These are phyloP conservation scores for Elaeis oleifera DNA, from an alignment of 202 grass and related monocot species.

Conservation along the genomic window DNA sequence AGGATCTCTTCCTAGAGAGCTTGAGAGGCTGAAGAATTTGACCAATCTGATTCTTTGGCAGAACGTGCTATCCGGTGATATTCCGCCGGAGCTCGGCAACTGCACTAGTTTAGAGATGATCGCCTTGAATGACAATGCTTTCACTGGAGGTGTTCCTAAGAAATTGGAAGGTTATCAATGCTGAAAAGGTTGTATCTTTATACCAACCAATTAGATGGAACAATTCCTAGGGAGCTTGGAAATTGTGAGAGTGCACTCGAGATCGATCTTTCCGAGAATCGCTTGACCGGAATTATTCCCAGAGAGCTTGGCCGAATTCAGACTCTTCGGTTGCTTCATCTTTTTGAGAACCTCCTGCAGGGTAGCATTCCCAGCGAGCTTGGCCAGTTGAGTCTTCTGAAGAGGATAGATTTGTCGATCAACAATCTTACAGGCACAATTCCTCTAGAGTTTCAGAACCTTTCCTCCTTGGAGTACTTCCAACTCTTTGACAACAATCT, in stretches of 20 bases:
- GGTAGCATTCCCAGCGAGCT: conserved; percentile 73
- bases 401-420: conserved; percentile 81
- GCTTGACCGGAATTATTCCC: conserved; percentile 54
- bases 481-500: conserved; percentile 87
- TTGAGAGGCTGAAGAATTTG: conserved; percentile 57
- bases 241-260: conserved; percentile 52
- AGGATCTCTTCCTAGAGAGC: conserved; percentile 45
- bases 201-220: conserved; percentile 75
- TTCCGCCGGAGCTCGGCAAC: conserved; percentile 69
- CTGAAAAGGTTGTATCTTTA: conserved; percentile 79
- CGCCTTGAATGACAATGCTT: conserved; percentile 73
- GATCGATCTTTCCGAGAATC: conserved; percentile 94
- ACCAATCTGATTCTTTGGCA: conserved; percentile 85
- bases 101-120: conserved; percentile 71
- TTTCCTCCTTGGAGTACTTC: conserved; percentile 62
- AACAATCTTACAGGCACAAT: conserved; percentile 89
- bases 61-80: conserved; percentile 56
- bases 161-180: conserved; percentile 44
- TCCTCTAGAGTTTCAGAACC: conserved; percentile 64
- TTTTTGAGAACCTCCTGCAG: conserved; percentile 80
- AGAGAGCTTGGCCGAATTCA: conserved; percentile 63
- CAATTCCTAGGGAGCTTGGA: conserved; percentile 61
- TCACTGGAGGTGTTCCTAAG: conserved; percentile 64
- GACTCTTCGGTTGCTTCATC: conserved; percentile 65
- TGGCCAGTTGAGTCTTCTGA: conserved; percentile 40